These are phyloP conservation scores for Ehretia macrophylla DNA, from an alignment of 257 asterid species.

Conservation along the genomic window DNA sequence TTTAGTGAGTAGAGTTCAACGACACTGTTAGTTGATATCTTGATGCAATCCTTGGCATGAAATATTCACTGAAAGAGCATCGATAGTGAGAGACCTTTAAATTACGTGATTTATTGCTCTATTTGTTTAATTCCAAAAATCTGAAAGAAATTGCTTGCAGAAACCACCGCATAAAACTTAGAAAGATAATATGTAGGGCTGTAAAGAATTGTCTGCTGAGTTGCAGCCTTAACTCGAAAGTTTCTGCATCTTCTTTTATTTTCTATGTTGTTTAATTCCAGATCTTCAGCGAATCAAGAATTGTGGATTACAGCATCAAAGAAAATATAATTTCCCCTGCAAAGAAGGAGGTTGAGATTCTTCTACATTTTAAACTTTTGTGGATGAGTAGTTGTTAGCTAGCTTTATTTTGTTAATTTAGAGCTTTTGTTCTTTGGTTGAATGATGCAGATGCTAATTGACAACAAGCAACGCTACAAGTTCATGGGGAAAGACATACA, in stretches of 20 bases:
- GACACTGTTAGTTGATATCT: too few relatives aligned
- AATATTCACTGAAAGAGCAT: too few relatives aligned
- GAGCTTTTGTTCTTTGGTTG: background rate
- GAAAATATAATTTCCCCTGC: constrained; percentile 61
- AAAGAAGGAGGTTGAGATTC: constrained; percentile 55
- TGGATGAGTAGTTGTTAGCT: background rate
- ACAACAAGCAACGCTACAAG: constrained; percentile 83
- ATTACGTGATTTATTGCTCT: too few relatives aligned
- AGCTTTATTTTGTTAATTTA: background rate
- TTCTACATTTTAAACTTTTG: background rate
- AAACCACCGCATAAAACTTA: too few relatives aligned
- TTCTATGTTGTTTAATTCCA: constrained; percentile 13
- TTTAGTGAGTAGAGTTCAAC: too few relatives aligned
- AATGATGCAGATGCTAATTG: constrained; percentile 53
- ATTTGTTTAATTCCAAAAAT: too few relatives aligned
- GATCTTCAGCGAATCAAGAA: constrained; percentile 83
- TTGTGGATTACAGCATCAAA: constrained; percentile 54
- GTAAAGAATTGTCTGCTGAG: background rate
- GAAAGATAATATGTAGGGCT: too few relatives aligned
- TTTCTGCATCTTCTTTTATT: too few relatives aligned
- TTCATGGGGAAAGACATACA: constrained; percentile 68
- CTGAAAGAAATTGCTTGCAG: too few relatives aligned
- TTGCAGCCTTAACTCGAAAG: background rate
- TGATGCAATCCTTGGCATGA: too few relatives aligned
- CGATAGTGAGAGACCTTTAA: too few relatives aligned